Percentiles rank a stretch among this genome's conserved stretches.
Evolutionary conservation across 106 monocot genomes (phyloP).

Genomic region (Acanthochlamys bracteata): DNA sequence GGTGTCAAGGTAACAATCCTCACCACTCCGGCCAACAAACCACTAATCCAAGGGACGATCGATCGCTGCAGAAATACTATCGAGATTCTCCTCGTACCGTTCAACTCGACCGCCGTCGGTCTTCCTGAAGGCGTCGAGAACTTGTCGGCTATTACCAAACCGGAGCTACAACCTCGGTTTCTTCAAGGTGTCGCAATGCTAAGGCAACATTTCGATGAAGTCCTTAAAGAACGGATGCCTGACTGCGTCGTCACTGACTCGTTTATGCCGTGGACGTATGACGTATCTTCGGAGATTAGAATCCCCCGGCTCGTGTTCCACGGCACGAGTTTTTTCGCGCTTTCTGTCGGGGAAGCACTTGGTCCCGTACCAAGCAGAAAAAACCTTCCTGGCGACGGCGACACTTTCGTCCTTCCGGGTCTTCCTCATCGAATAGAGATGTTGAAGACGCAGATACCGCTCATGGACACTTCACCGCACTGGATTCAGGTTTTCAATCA

Average conservation of each 20-base stretch:
- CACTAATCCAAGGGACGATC: not conserved
- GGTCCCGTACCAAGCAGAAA: not conserved
- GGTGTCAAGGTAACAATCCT: not conserved
- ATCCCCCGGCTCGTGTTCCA: constrained; percentile 16
- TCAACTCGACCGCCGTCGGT: not conserved
- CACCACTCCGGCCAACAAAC: constrained; percentile 12
- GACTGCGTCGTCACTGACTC: constrained; percentile 14
- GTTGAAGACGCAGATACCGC: constrained; percentile 1
- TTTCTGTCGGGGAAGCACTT: not conserved
- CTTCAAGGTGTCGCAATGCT: not conserved
- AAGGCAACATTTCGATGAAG: constrained; percentile 1
- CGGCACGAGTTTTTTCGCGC: constrained; percentile 9
- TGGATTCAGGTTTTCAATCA: not conserved
- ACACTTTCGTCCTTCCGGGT: constrained; percentile 8
- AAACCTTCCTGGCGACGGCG: not conserved
- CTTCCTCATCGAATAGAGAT: constrained; percentile 14
- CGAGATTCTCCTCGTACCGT: not conserved
- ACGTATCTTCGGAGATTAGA: not conserved
- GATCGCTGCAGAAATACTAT: not conserved
- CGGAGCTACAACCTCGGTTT: not conserved
- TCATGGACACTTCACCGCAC: not conserved
- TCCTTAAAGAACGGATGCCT: constrained; percentile 3
- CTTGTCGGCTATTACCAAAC: not conserved
- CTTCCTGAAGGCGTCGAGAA: constrained; percentile 7
- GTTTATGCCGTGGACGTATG: constrained; percentile 13